A percentile compares a stretch with the other conserved stretches of the same genome.
Evolutionary conservation across 371 early-diverging fungal species (phyloP).

Genomic region (Funneliformis caledonium): DNA sequence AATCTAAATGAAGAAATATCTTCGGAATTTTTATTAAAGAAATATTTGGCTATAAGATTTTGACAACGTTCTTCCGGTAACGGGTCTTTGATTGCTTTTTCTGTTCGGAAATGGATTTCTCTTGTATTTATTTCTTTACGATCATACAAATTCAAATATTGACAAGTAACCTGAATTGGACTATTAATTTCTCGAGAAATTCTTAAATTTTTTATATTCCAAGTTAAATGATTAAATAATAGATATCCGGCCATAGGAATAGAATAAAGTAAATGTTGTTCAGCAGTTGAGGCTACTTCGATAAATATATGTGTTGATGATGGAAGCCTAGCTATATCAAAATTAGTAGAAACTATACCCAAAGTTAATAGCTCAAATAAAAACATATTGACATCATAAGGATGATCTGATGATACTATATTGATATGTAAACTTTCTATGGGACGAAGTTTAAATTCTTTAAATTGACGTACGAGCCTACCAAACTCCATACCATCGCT

Average conservation of each 20-base stretch:
- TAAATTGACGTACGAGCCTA: conserved; percentile 4
- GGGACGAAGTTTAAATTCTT: not conserved
- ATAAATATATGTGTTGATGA: conserved; percentile 6
- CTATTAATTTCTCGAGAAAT: conserved; percentile 11
- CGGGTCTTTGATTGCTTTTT: not conserved
- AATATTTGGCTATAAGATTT: conserved; percentile 25
- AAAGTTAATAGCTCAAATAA: conserved; percentile 30
- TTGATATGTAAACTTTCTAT: conserved; percentile 32
- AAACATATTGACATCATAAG: conserved; percentile 29
- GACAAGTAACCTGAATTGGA: conserved; percentile 29
- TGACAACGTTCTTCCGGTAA: not conserved
- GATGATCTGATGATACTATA: conserved; percentile 13
- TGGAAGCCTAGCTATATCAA: conserved; percentile 28
- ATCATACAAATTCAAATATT: conserved; percentile 11
- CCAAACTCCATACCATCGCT: conserved; percentile 14
- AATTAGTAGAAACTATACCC: conserved; percentile 8
- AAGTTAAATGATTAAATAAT: not conserved
- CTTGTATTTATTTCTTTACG: not conserved
- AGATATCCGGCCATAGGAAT: not conserved
- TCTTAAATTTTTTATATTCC: conserved; percentile 25
- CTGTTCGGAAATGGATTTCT: not conserved
- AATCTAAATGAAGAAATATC: conserved; percentile 33
- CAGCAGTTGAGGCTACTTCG: conserved; percentile 30
- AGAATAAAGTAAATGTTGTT: conserved; percentile 19
- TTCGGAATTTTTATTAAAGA: conserved; percentile 5